Conservation (phyloP, 1,139 yeast species). For the Suhomyces wounanorum region DNA sequence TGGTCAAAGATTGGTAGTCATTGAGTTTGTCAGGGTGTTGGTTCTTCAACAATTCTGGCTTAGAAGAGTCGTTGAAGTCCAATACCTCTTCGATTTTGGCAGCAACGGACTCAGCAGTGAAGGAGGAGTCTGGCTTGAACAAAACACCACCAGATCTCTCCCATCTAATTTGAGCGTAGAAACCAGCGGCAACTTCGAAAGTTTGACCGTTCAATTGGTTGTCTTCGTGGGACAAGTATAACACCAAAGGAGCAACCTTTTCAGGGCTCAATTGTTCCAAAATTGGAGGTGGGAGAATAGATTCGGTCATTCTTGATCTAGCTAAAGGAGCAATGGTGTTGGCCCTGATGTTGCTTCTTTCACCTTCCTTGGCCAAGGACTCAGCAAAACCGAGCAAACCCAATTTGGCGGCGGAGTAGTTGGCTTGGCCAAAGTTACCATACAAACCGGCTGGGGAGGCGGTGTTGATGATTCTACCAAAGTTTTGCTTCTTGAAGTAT, state of each 20-base stretch:
- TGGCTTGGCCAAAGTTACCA: conserved; percentile 96
- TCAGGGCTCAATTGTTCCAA: conserved; percentile 83
- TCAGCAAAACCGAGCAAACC: conserved; percentile 91
- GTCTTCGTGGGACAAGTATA: conserved; percentile 72
- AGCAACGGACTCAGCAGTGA: conserved; percentile 85
- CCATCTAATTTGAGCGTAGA: conserved; percentile 91
- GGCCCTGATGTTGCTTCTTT: conserved; percentile 75
- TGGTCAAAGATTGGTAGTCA: conserved; percentile 58
- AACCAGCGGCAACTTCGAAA: conserved; percentile 94
- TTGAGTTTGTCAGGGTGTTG: conserved; percentile 68
- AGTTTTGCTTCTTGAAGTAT: conserved; percentile 76
- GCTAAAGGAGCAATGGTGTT: conserved; percentile 95
- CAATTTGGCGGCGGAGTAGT: conserved; percentile 91
- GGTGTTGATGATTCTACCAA: conserved; percentile 87
- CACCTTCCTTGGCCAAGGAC: conserved; percentile 94
- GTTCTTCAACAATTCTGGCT: conserved; percentile 54
- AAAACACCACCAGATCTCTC: conserved; percentile 86
- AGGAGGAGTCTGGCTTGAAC: conserved; percentile 74
- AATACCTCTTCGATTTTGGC: conserved; percentile 64
- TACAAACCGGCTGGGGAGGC: conserved; percentile 96
- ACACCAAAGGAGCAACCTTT: conserved; percentile 86
- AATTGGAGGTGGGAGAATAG: conserved; percentile 80
- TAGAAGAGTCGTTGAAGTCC: conserved; percentile 57
- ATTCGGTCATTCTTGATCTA: conserved; percentile 94
- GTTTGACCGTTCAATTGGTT: conserved; percentile 67